phyloP scores from a whole-genome alignment of 495 filamentous ascomycete species.

The Daldinia concentrica region DNA sequence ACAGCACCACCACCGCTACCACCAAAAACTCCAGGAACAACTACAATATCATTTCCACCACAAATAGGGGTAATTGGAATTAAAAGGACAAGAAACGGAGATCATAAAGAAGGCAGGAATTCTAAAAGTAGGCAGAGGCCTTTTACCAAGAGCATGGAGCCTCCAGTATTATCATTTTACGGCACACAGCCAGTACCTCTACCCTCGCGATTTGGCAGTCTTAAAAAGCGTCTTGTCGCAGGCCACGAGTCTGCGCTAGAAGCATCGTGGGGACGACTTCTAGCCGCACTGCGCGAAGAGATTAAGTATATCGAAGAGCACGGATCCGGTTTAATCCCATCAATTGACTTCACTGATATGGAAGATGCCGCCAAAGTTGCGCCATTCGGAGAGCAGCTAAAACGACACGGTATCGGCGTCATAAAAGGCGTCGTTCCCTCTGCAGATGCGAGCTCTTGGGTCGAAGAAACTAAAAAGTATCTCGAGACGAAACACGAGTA shows the following conservation, averaged over 20 bases:
- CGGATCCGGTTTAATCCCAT: slow-evolving; percentile 66
- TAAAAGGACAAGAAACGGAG: slow-evolving; percentile 44
- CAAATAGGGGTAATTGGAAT: slow-evolving; percentile 42
- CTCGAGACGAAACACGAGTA: slow-evolving; percentile 63
- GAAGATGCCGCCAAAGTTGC: slow-evolving; percentile 58
- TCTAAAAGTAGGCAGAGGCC: slow-evolving; percentile 45
- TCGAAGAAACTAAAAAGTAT: slow-evolving; percentile 69
- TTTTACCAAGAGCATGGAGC: slow-evolving; percentile 65
- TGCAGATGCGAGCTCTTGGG: slow-evolving; percentile 64
- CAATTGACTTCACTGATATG: slow-evolving; percentile 70
- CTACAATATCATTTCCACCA: slow-evolving; percentile 10
- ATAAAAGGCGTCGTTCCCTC: slow-evolving; percentile 70
- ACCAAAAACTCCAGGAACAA: neutral
- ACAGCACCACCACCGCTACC: neutral
- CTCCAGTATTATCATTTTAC: slow-evolving; percentile 77
- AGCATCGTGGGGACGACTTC: slow-evolving; percentile 76
- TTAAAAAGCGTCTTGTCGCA: slow-evolving; percentile 72
- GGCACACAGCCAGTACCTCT: slow-evolving; percentile 78
- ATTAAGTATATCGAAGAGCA: slow-evolving; percentile 61
- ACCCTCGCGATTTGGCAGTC: slow-evolving; percentile 76
- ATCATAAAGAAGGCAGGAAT: slow-evolving; percentile 45
- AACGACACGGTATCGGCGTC: slow-evolving; percentile 72
- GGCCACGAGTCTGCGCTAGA: slow-evolving; percentile 73
- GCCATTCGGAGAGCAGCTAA: slow-evolving; percentile 63
- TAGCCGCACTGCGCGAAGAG: slow-evolving; percentile 66